Evolutionary conservation across 2,329 filamentous ascomycete genomes (phyloP).

Genomic region (Diaporthe sp.): DNA sequence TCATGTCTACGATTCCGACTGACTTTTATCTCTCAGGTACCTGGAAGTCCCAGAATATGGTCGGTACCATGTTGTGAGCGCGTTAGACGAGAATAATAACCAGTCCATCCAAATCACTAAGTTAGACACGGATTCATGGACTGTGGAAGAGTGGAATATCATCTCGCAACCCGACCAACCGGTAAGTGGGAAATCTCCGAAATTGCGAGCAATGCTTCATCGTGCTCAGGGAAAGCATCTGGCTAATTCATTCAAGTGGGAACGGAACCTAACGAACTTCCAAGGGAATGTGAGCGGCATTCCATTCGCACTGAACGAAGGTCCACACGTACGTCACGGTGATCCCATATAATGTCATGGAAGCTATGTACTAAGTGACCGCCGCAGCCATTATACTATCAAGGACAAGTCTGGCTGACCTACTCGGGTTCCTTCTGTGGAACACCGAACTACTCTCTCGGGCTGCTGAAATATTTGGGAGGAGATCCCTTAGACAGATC

Average conservation of each 20-base stretch:
- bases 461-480: slow-evolving; percentile 33
- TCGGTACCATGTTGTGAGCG: slow-evolving; percentile 34
- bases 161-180: slow-evolving; percentile 36
- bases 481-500: slow-evolving; percentile 22
- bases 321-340: not conserved
- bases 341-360: not conserved
- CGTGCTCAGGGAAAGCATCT: not conserved
- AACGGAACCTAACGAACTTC: slow-evolving; percentile 28
- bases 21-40: not conserved
- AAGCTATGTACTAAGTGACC: not conserved
- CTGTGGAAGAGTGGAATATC: slow-evolving; percentile 34
- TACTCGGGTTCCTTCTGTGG: slow-evolving; percentile 36
- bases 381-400: slow-evolving; percentile 33
- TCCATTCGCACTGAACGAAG: slow-evolving; percentile 9
- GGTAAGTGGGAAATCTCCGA: not conserved
- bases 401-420: slow-evolving; percentile 34
- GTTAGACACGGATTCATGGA: slow-evolving; percentile 33
- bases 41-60: slow-evolving; percentile 23
- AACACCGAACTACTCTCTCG: slow-evolving; percentile 34
- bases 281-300: not conserved
- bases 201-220: not conserved
- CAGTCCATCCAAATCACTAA: slow-evolving; percentile 34
- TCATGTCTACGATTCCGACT: accelerated
- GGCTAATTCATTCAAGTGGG: slow-evolving; percentile 23
- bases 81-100: slow-evolving; percentile 22